Base-by-base conservation (phyloP, 73 alveolate species). In the Paramecium caudatum region DNA sequence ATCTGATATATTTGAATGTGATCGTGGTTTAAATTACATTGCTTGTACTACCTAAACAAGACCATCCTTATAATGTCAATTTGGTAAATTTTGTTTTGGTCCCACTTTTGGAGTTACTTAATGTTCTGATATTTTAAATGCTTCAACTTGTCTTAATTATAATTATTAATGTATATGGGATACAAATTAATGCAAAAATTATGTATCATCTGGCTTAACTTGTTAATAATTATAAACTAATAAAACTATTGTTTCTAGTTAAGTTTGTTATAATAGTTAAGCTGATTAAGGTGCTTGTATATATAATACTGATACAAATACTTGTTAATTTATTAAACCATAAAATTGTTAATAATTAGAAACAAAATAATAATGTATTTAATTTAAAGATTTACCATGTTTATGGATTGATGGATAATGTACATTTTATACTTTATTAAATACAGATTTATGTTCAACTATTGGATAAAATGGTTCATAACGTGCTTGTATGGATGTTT, bases 81-180 rank as follows among this genome's bases (percentile, higher is more conserved):
- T 55, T 55, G 80, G 80, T 21, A 55, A 55, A 23, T 55, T 27
- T 27, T 55, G 80, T 5, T 55, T 27, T 55, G 80, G 80, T 55
- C 80, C 80, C 3, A 55, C 80, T 19, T 9, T 43, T 55, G 80
- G 80, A 1, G 30, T 55, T 21, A 10, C 46, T 19, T 6, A 0
- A 55, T 55, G 80, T 5, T 6, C 80, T 27, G 23, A 55, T 55
- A 8, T 43, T 27, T 21, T 55, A 55, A 55, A 55, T 23, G 30
- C 23, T 9, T 37, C 23, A 55, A 43, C 30, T 19, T 55, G 80
- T 1, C 30, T 55, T 16, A 55, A 55, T 55, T 55, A 27, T 10
- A 55, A 2, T 21, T 55, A 55, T 55, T 55, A 23, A 23, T 55
- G 80, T 10, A 55, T 43, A 27, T 55, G 80, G 80, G 80, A 55